phyloP scores from a whole-genome alignment of 2,329 filamentous ascomycete species.

The Dactylellina parvicollis region DNA sequence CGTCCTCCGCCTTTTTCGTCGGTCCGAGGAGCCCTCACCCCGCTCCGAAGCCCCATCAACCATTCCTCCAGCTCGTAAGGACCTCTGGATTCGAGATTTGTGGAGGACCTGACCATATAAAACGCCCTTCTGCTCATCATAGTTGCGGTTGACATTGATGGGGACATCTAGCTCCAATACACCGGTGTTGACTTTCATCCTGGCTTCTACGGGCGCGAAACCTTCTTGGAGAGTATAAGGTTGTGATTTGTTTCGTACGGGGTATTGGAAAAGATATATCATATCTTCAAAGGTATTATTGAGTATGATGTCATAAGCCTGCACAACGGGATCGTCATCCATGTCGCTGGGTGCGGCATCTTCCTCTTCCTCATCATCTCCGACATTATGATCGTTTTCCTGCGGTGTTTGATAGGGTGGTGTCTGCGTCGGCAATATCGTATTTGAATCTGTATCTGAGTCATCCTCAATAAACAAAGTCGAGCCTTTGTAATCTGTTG shows the following conservation, averaged over 20 bases:
- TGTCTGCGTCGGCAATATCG: not conserved
- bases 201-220: slow-evolving; percentile 75
- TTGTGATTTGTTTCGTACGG: slow-evolving; percentile 75
- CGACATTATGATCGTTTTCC: slow-evolving; percentile 1
- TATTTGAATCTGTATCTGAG: slow-evolving; percentile 39
- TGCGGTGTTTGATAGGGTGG: not conserved
- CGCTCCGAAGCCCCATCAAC: slow-evolving; percentile 60
- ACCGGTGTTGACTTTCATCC: slow-evolving; percentile 81
- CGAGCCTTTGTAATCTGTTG: slow-evolving; percentile 26
- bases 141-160: slow-evolving; percentile 75
- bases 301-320: slow-evolving; percentile 84
- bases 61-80: slow-evolving; percentile 57
- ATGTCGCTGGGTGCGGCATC: slow-evolving; percentile 31
- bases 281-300: slow-evolving; percentile 76
- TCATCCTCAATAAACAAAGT: slow-evolving; percentile 45
- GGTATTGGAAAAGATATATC: slow-evolving; percentile 87
- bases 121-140: slow-evolving; percentile 84
- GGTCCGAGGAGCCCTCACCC: slow-evolving; percentile 57
- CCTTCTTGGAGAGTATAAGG: slow-evolving; percentile 69
- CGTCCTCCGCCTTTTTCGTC: slow-evolving; percentile 60
- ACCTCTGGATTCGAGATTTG: slow-evolving; percentile 63
- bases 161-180: slow-evolving; percentile 94
- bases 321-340: slow-evolving; percentile 74
- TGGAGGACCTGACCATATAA: slow-evolving; percentile 81
- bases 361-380: slow-evolving; percentile 38